These are phyloP conservation scores for Cordia subcordata DNA, from an alignment of 257 asterid genomes.

Conservation along the genomic window DNA sequence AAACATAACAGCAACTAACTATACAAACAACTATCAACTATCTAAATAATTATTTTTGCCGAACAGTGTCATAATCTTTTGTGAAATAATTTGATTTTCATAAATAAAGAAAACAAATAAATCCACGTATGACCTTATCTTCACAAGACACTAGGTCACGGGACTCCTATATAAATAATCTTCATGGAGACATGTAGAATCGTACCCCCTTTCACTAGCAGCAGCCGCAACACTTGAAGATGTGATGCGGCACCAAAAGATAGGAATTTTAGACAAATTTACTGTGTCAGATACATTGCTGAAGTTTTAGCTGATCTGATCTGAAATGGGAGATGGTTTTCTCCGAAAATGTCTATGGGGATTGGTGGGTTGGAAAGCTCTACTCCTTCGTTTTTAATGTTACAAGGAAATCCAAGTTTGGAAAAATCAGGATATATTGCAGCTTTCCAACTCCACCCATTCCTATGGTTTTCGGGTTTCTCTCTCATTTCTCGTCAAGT, in stretches of 20 bases:
- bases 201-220: too few relatives aligned
- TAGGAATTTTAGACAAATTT: too few relatives aligned
- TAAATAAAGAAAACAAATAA: too few relatives aligned
- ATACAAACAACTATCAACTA: too few relatives aligned
- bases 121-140: neutral
- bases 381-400: neutral
- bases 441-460: slow-evolving; percentile 54
- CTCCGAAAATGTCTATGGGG: slow-evolving; percentile 26
- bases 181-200: too few relatives aligned
- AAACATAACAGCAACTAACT: too few relatives aligned
- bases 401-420: too few relatives aligned
- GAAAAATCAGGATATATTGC: neutral
- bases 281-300: too few relatives aligned
- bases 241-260: neutral
- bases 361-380: slow-evolving; percentile 47
- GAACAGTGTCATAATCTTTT: too few relatives aligned
- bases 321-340: slow-evolving; percentile 32
- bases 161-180: neutral
- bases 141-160: neutral
- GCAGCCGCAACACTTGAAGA: neutral
- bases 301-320: slow-evolving; percentile 7
- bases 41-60: too few relatives aligned
- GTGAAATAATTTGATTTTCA: too few relatives aligned
- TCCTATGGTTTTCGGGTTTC: slow-evolving; percentile 34
- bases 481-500: slow-evolving; percentile 22